Base-by-base conservation (phyloP, 2,329 filamentous ascomycete genomes). In the Colletotrichum eleusines region DNA sequence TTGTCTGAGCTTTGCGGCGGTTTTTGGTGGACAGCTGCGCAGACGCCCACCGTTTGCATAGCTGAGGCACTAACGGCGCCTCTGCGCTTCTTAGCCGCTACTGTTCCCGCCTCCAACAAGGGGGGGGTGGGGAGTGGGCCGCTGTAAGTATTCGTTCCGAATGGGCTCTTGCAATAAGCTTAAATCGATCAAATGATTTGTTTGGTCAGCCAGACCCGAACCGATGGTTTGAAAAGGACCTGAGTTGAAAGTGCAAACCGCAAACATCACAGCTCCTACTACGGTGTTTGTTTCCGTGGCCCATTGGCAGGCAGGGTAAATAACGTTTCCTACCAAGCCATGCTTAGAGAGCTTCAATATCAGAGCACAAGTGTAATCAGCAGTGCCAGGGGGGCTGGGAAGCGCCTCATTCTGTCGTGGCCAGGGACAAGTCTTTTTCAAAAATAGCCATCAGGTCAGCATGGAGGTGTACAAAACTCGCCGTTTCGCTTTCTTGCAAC, bases 21-120 rank as follows among this genome's bases (percentile, higher is more conserved):
- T 18, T 31, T 33, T 33, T 31, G 3, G 5, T 40, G 11, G 35
- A 40, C 7, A 8, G 7, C 6, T 57, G 8, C 7, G 28, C 2
- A 23, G 14, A 40, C 53, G 23, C 53, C 53, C n/a, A 3, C 53
- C 53, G 31, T 55, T 12, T 4, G 20, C 4, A 5, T 38, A 55
- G 12, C n/a, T 20, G 31, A 61, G 59, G 40, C 46, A 62, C 23
- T n/a, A 62, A 31, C 16, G 46, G n/a, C 59, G 46, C 33, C 7
- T 46, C 23, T 62, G 59, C 48, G 46, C 46, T 57, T 26, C 23
- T 5, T 20, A 2, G 46, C 18, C n/a, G 59, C 33, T 33, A 12
- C 33, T 20, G 16, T 20, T 31, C 18, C 20, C 18, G 3, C 8
- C 40, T 16, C 4, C 28, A 9, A 16, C 20, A 33, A 33, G 3